Evolutionary conservation across 805 yeast species (phyloP), one percentile per base, ranked within the genome.

Genomic region (Hanseniaspora lindneri): DNA sequence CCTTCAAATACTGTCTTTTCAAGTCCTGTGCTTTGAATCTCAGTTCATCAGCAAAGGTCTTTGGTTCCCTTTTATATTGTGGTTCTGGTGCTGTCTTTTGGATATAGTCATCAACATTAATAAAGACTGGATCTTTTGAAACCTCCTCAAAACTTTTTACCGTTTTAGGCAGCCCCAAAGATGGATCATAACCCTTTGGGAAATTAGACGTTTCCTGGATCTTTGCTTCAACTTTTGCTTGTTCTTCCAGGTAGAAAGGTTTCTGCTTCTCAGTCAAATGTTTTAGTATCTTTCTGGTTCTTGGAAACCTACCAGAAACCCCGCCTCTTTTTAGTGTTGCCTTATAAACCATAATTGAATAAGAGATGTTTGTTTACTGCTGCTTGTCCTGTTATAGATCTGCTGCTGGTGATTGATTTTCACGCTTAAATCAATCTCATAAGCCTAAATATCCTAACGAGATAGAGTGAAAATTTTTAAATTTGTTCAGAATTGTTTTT

Each of bases 251-350:
- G 7, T 60, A 41, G 4, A 60, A 33, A 10, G 52, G 50, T 60
- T 53, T 51, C 27, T 77, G 79, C 54, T 73, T 72, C 41, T 72
- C 69, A 1, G 71, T 65, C 4, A 87, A 84, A 49, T 75, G 74
- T 57, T 79, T 83, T 66, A 88, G 76, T 27, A 85, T 77, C 34
- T 79, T 76, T 57, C 95, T 79, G 9, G 84, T 79, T 49, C 67
- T 70, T 41, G 96, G 96, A 54, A 88, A 71, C 43, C 84, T 70
- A 61, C 96, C 96, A 42, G 89, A 80, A 64, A 82, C 81, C 52
- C 68, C 67, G 3, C 75, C 76, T 50, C 65, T 66, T 54, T 67
- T 71, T 4, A 70, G 68, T 27, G 66, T 61, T 37, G 71, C 69
- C 56, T 70, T 72, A 21, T 39, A 46, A 52, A 73, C 74, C 77